phyloP scores from a whole-genome alignment of 169 alveolate genomes.

The Eimeria acervulina region DNA sequence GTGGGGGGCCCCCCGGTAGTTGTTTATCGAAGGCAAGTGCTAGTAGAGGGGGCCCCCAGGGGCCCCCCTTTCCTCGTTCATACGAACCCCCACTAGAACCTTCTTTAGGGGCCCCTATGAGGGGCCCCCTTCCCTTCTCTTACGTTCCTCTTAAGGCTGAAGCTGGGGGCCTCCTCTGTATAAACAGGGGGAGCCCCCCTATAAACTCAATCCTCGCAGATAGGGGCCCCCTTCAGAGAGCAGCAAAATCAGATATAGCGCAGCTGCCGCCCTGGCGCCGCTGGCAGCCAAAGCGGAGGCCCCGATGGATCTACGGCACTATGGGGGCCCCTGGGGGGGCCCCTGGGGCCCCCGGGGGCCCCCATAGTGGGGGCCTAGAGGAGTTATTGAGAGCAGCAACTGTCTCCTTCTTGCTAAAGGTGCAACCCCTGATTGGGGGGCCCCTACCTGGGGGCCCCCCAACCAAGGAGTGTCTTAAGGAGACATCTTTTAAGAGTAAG shows the following conservation, averaged over 20 bases:
- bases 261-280: slow-evolving; percentile 43
- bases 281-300: slow-evolving; percentile 47
- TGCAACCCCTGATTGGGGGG: slow-evolving; percentile 1
- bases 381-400: slow-evolving; percentile 32
- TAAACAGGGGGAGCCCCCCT: not conserved
- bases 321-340: slow-evolving; percentile 44
- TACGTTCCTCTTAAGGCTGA: not conserved
- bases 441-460: not conserved
- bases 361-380: not conserved
- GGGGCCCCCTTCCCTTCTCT: not conserved
- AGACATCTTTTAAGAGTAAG: not conserved
- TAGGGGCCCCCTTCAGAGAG: not conserved
- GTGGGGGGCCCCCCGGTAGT: slow-evolving; percentile 33
- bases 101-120: not conserved
- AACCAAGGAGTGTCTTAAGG: too few species aligned
- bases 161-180: not conserved
- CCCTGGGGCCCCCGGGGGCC: not conserved
- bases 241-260: not conserved
- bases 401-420: not conserved
- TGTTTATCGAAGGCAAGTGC: not conserved
- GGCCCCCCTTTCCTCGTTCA: not conserved
- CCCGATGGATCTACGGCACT: not conserved
- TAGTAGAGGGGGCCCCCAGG: not conserved
- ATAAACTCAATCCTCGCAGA: not conserved
- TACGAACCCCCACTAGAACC: not conserved